Conservation (phyloP, 108 stramenopile genomes). For the Nannochloropsis salina region DNA sequence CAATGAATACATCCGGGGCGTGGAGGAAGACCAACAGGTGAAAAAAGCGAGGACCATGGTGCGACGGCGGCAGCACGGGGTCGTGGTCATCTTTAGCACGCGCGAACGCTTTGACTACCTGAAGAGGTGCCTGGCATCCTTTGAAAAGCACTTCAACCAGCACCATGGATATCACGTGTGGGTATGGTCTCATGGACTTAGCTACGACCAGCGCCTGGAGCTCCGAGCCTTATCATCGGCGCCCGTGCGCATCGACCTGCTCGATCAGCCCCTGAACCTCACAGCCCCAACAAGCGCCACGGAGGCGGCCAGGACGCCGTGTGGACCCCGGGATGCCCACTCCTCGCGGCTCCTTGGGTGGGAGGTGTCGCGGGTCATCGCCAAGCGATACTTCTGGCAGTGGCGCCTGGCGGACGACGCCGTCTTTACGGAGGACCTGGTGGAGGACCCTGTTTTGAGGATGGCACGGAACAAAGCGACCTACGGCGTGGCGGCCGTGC, state of each 20-base stretch:
- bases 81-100: not conserved
- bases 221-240: not conserved
- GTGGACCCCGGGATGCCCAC: not conserved
- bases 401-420: not conserved
- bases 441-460: not conserved
- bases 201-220: not conserved
- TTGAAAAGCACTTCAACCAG: not conserved
- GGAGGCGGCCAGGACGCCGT: not conserved
- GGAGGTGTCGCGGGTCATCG: conserved; percentile 3
- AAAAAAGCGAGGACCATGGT: not conserved
- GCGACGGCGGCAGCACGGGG: not conserved
- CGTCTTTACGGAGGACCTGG: not conserved
- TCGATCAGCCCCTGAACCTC: not conserved
- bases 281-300: not conserved
- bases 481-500: not conserved
- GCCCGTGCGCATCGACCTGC: not conserved
- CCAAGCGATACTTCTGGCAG: not conserved
- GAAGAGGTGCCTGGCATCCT: not conserved
- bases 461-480: not conserved
- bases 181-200: not conserved
- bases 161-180: not conserved
- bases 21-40: not conserved
- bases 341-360: not conserved
- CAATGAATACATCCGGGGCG: not conserved
- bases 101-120: not conserved